phyloP scores from a whole-genome alignment of 768 basidiomycete genomes.

The Mycena metata region DNA sequence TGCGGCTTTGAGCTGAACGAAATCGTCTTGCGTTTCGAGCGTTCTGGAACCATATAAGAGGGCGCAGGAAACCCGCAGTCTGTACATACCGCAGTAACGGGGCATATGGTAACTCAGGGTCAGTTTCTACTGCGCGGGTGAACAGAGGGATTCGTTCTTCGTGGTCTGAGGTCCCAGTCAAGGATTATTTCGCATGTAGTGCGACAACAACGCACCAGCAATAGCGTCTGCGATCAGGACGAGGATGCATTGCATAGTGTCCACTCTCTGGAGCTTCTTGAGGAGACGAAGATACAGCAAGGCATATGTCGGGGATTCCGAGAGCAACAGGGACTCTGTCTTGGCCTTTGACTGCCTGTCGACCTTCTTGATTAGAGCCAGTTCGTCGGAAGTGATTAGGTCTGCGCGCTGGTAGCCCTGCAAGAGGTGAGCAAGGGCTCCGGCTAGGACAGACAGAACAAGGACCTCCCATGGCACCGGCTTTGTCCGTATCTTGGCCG shows the following conservation, averaged over 20 bases:
- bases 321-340: conserved; percentile 82
- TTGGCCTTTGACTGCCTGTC: conserved; percentile 83
- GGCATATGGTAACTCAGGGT: conserved; percentile 84
- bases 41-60: conserved; percentile 62
- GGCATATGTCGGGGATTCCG: conserved; percentile 88
- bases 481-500: conserved; percentile 90
- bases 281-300: conserved; percentile 91
- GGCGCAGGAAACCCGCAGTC: background rate
- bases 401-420: conserved; percentile 97
- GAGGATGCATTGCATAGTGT: conserved; percentile 90
- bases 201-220: conserved; percentile 63
- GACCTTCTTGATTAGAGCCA: conserved; percentile 89
- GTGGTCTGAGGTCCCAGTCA: conserved; percentile 68
- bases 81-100: conserved; percentile 78
- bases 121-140: conserved; percentile 68
- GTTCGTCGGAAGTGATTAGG: conserved; percentile 89
- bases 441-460: background rate
- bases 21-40: conserved; percentile 91
- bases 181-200: background rate
- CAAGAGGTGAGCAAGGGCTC: conserved; percentile 33
- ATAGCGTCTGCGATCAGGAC: conserved; percentile 92
- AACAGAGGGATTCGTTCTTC: conserved; percentile 90
- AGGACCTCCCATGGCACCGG: conserved; percentile 96
- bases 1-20: conserved; percentile 90
- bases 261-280: conserved; percentile 84